These are phyloP conservation scores for Gryganskiella cystojenkinii DNA, from an alignment of 192 early-diverging fungal genomes.

Conservation along the genomic window DNA sequence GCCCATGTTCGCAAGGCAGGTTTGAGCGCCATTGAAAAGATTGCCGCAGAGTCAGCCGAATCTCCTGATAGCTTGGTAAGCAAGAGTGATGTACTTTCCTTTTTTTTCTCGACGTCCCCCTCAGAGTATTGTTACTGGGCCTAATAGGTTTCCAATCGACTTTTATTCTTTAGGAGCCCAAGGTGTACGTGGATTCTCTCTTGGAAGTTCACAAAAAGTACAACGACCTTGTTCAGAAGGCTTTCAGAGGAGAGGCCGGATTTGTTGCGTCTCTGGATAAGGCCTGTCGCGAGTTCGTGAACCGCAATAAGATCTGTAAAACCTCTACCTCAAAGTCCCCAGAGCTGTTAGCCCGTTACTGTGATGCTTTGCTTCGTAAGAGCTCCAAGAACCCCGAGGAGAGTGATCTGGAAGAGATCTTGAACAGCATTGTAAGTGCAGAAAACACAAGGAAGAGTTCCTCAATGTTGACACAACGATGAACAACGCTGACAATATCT, in stretches of 20 bases:
- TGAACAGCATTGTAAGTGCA: conserved; percentile 77
- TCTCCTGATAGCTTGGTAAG: conserved; percentile 52
- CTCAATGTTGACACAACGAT: not conserved
- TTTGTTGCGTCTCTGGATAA: conserved; percentile 94
- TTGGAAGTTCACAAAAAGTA: conserved; percentile 91
- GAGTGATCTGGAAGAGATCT: conserved; percentile 72
- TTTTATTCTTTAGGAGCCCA: conserved; percentile 66
- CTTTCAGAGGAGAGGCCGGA: conserved; percentile 86
- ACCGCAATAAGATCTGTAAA: conserved; percentile 88
- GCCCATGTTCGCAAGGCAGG: conserved; percentile 84
- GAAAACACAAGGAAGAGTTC: not conserved
- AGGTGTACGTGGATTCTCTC: conserved; percentile 88
- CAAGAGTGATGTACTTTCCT: not conserved
- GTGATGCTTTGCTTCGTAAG: conserved; percentile 90
- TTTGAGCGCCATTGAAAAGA: conserved; percentile 80
- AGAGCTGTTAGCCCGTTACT: conserved; percentile 90
- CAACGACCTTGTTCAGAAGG: conserved; percentile 75
- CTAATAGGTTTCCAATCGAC: too few species aligned
- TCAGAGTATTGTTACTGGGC: too few species aligned
- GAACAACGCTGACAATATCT: not conserved
- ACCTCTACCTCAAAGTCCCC: conserved; percentile 77
- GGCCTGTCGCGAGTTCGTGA: conserved; percentile 94
- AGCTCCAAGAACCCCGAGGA: conserved; percentile 82
- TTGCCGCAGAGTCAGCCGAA: conserved; percentile 69
- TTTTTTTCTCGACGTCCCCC: too few species aligned